phyloP scores from a whole-genome alignment of 1,139 yeast genomes.

The Yamadazyma jaroonii region DNA sequence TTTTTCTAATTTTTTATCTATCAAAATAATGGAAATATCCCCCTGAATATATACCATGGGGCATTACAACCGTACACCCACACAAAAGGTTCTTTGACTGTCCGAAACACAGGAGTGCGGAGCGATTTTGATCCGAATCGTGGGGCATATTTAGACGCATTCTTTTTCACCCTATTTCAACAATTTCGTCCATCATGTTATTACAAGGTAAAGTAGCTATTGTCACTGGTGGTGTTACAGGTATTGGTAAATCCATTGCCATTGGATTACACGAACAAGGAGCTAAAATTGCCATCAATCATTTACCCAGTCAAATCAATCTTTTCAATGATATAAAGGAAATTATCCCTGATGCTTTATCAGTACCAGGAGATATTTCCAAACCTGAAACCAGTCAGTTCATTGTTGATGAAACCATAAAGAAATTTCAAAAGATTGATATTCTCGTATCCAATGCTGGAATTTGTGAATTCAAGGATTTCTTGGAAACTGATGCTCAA shows the following conservation, averaged over 20 bases:
- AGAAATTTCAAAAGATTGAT: slow-evolving; percentile 36
- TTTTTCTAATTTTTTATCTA: background rate
- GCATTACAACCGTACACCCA: too few relatives aligned
- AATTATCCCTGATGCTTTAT: slow-evolving; percentile 19
- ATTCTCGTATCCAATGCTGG: slow-evolving; percentile 49
- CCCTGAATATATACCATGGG: too few relatives aligned
- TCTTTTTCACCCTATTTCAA: too few relatives aligned
- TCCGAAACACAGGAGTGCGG: background rate
- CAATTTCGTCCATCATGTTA: too few relatives aligned
- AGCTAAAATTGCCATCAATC: slow-evolving; percentile 20
- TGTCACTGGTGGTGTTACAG: slow-evolving; percentile 29
- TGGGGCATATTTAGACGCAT: background rate
- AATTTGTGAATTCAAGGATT: slow-evolving; percentile 18
- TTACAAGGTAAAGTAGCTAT: slow-evolving; percentile 21
- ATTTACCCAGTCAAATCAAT: slow-evolving; percentile 21
- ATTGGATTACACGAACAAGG: slow-evolving; percentile 20
- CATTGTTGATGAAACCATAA: slow-evolving; percentile 32
- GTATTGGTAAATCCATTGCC: slow-evolving; percentile 24
- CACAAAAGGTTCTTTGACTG: too few relatives aligned
- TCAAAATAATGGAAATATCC: too few relatives aligned
- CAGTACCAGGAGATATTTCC: slow-evolving; percentile 42
- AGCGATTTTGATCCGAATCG: slow-evolving; percentile 1
- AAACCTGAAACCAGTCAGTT: slow-evolving; percentile 31
- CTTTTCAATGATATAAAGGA: slow-evolving; percentile 16
- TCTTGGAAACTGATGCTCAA: slow-evolving; percentile 30